These are phyloP conservation scores for Viola pubescens DNA, from an alignment of 441 rosid species.

Conservation along the genomic window DNA sequence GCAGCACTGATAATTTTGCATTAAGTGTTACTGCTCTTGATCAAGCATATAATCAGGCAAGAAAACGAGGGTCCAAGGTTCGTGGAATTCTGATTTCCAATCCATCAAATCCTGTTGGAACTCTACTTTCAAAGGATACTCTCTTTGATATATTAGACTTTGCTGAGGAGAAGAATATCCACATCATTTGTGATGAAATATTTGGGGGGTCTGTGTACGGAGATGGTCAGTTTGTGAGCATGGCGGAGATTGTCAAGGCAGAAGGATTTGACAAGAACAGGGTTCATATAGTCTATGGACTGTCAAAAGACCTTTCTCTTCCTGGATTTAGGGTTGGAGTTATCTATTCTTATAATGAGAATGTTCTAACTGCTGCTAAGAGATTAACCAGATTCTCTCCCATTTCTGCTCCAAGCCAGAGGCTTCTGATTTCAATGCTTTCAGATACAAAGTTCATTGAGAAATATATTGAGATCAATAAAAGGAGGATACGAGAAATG, in stretches of 20 bases:
- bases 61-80: constrained; percentile 62
- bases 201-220: constrained; percentile 72
- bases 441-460: constrained; percentile 39
- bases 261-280: constrained; percentile 64
- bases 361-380: constrained; percentile 43
- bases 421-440: constrained; percentile 45
- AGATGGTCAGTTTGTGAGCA: constrained; percentile 63
- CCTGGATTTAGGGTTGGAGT: constrained; percentile 83
- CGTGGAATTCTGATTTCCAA: constrained; percentile 72
- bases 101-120: constrained; percentile 88
- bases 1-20: constrained; percentile 64
- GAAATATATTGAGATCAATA: constrained; percentile 29
- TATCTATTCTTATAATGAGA: constrained; percentile 60
- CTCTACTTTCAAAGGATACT: constrained; percentile 50
- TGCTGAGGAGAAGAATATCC: constrained; percentile 75
- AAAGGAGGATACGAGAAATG: constrained; percentile 37
- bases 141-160: constrained; percentile 50
- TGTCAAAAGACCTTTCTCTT: constrained; percentile 81
- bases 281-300: constrained; percentile 76
- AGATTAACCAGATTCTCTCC: constrained; percentile 56
- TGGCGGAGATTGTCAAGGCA: constrained; percentile 56
- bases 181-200: constrained; percentile 79
- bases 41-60: constrained; percentile 76
- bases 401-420: constrained; percentile 51
- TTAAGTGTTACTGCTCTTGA: constrained; percentile 65